These are phyloP conservation scores for Inonotus obliquus DNA, from an alignment of 1,284 basidiomycete genomes.

Conservation along the genomic window DNA sequence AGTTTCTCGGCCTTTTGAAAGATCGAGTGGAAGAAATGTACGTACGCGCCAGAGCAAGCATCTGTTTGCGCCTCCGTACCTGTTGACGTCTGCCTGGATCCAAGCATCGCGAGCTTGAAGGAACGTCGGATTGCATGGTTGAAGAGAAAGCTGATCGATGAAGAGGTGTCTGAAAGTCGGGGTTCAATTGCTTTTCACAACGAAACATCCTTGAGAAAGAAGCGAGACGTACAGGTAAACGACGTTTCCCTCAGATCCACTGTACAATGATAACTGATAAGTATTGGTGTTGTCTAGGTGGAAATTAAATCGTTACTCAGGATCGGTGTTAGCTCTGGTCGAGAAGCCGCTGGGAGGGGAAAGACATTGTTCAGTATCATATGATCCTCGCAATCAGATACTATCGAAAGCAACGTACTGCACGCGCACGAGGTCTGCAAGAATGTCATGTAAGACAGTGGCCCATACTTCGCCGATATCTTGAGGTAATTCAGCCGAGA, in stretches of 20 bases:
- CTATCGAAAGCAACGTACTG: slow-evolving; percentile 16
- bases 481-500: slow-evolving; percentile 17
- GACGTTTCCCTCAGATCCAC: slow-evolving; percentile 40
- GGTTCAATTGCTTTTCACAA: no score
- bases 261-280: slow-evolving; percentile 9
- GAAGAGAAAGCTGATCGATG: slow-evolving; percentile 43
- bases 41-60: slow-evolving; percentile 38
- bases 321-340: slow-evolving; percentile 35
- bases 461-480: slow-evolving; percentile 50
- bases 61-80: slow-evolving; percentile 43
- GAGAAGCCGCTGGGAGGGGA: slow-evolving; percentile 36
- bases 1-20: neutral
- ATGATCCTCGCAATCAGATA: neutral
- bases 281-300: neutral
- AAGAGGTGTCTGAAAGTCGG: slow-evolving; percentile 34
- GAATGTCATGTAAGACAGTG: slow-evolving; percentile 49
- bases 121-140: slow-evolving; percentile 48
- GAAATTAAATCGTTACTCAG: slow-evolving; percentile 22
- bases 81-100: slow-evolving; percentile 50
- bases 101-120: slow-evolving; percentile 43
- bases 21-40: neutral
- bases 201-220: no score
- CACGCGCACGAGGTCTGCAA: slow-evolving; percentile 39
- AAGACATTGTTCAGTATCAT: neutral
- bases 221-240: slow-evolving; percentile 36